A percentile compares a stretch with the other conserved stretches of the same genome.
phyloP scores from a whole-genome alignment of 768 basidiomycete species.

The Boletus huronensis region DNA sequence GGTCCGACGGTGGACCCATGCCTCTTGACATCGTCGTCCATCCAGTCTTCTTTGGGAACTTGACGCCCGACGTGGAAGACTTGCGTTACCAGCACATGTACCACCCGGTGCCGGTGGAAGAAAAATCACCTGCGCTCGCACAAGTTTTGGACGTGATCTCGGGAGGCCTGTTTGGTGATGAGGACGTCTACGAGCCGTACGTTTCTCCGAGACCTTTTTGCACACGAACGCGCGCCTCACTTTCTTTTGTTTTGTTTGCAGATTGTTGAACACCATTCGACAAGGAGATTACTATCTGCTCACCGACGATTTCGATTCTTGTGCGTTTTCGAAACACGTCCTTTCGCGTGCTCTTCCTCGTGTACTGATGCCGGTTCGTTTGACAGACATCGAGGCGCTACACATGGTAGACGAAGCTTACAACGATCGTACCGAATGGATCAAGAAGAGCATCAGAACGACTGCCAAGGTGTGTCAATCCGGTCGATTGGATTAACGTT shows the following conservation, averaged over 20 bases:
- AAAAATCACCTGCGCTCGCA: conserved; percentile 82
- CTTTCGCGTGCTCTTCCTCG: not conserved
- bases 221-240: not conserved
- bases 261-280: conserved; percentile 70
- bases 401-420: conserved; percentile 88
- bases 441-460: conserved; percentile 85
- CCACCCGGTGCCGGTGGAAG: conserved; percentile 72
- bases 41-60: conserved; percentile 84
- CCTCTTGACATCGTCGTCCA: not conserved
- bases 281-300: conserved; percentile 78
- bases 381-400: conserved; percentile 73
- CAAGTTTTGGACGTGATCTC: conserved; percentile 75
- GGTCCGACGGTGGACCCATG: not conserved
- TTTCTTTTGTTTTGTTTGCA: conserved; percentile 21
- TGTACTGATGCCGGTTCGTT: not conserved
- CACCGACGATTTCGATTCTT: conserved; percentile 93
- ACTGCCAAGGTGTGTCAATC: conserved; percentile 57
- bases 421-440: conserved; percentile 80
- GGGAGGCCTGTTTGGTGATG: conserved; percentile 77
- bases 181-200: conserved; percentile 79
- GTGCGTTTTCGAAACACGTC: conserved; percentile 38
- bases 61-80: conserved; percentile 85
- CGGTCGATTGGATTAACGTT: conserved; percentile 60
- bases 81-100: conserved; percentile 84
- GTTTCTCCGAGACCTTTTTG: conserved; percentile 25